A percentile compares a stretch with the other conserved stretches of the same genome.
Conservation (phyloP, 495 filamentous ascomycete species). For the Tuber umbilicatum region DNA sequence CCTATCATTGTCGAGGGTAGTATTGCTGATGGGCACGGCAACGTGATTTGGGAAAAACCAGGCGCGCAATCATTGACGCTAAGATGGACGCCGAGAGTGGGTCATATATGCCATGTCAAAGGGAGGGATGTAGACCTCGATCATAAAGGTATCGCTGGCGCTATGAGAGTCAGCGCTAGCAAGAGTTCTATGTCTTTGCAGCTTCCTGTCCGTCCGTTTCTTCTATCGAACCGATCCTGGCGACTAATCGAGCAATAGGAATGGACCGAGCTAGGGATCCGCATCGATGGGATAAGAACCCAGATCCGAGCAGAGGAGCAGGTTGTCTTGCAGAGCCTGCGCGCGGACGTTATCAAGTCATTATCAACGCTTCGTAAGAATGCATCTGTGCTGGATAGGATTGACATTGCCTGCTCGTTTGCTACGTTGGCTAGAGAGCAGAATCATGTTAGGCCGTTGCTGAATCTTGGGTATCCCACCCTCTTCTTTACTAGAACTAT, state of each 20-base stretch:
- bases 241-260: slow-evolving; percentile 36
- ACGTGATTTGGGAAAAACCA: slow-evolving; percentile 16
- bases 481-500: background rate
- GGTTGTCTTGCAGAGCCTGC: slow-evolving; percentile 61
- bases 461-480: slow-evolving; percentile 51
- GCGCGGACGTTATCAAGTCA: slow-evolving; percentile 66
- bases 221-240: slow-evolving; percentile 2
- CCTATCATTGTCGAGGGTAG: background rate
- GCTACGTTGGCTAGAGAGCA: slow-evolving; percentile 69
- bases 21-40: background rate
- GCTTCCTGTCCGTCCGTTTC: slow-evolving; percentile 46
- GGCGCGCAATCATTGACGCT: slow-evolving; percentile 60
- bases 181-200: slow-evolving; percentile 83
- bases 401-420: slow-evolving; percentile 82
- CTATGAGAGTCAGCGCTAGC: slow-evolving; percentile 63
- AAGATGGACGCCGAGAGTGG: slow-evolving; percentile 73
- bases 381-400: slow-evolving; percentile 78
- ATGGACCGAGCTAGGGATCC: slow-evolving; percentile 73
- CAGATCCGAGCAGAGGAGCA: slow-evolving; percentile 77
- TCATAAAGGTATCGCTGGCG: slow-evolving; percentile 47
- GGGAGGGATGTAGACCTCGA: slow-evolving; percentile 60
- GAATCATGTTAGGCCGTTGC: slow-evolving; percentile 61
- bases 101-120: slow-evolving; percentile 86
- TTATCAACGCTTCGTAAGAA: slow-evolving; percentile 80
- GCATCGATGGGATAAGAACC: slow-evolving; percentile 63